phyloP scores from a whole-genome alignment of 1,284 basidiomycete genomes.

The Rhodofomes roseus region DNA sequence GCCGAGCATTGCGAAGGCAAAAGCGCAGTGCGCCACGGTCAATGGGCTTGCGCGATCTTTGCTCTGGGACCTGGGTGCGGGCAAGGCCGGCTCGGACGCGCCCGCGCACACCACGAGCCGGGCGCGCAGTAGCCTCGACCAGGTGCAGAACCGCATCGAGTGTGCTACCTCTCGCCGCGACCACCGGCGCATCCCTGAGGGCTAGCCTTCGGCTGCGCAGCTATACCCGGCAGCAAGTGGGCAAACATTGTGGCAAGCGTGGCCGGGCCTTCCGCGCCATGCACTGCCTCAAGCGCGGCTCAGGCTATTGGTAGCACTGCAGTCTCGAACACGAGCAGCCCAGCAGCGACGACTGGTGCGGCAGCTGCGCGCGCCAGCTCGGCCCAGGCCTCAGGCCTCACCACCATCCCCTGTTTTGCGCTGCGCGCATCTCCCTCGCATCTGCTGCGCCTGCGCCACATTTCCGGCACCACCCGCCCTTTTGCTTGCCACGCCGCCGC shows the following conservation, averaged over 20 bases:
- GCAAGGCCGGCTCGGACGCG: constrained; percentile 55
- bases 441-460: no score
- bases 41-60: constrained; percentile 71
- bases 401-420: no score
- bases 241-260: constrained; percentile 66
- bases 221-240: constrained; percentile 64
- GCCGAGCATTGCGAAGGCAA: constrained; percentile 65
- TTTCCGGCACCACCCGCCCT: no score
- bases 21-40: constrained; percentile 71
- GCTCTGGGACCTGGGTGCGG: constrained; percentile 80
- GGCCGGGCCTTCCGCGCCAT: constrained; percentile 27
- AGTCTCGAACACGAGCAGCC: constrained; percentile 18
- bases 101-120: constrained; percentile 48
- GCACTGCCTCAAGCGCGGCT: constrained; percentile 14
- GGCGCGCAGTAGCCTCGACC: constrained; percentile 53
- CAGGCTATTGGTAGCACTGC: constrained; percentile 4
- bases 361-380: constrained; percentile 44
- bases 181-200: background rate
- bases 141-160: constrained; percentile 69
- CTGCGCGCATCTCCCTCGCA: no score
- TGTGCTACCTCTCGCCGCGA: constrained; percentile 20
- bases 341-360: constrained; percentile 15
- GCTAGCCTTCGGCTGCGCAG: constrained; percentile 25
- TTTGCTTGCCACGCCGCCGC: no score
- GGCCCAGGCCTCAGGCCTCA: no score